Conservation (phyloP, 768 basidiomycete genomes). For the Thelephora ganbajun region DNA sequence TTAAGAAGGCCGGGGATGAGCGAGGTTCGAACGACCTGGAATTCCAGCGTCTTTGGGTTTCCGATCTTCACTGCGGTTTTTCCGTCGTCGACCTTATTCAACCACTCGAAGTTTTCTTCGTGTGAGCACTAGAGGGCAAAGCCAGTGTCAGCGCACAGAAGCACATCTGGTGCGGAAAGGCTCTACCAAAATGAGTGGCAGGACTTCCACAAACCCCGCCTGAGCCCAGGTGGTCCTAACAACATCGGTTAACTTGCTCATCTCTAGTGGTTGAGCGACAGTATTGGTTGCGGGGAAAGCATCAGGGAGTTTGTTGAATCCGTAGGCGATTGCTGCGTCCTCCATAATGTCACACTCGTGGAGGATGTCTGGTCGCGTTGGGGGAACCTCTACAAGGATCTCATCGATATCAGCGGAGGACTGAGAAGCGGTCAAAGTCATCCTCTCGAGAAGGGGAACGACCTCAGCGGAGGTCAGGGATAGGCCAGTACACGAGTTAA, state of each 20-base stretch:
- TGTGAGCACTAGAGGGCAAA: slow-evolving; percentile 67
- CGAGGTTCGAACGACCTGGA: slow-evolving; percentile 95
- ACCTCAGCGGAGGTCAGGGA: slow-evolving; percentile 52
- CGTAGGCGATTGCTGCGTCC: slow-evolving; percentile 94
- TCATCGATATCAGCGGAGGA: slow-evolving; percentile 47
- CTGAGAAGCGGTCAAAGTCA: slow-evolving; percentile 55
- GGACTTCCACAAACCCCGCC: slow-evolving; percentile 91
- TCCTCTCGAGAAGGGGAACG: slow-evolving; percentile 60
- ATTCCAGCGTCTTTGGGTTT: slow-evolving; percentile 95
- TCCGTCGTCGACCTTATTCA: slow-evolving; percentile 78
- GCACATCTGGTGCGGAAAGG: not conserved
- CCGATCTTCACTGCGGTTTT: slow-evolving; percentile 79
- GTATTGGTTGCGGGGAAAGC: slow-evolving; percentile 90
- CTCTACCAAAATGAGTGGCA: slow-evolving; percentile 85
- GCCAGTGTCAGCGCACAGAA: not conserved
- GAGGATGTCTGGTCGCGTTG: slow-evolving; percentile 96
- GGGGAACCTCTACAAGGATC: slow-evolving; percentile 65
- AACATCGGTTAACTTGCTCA: slow-evolving; percentile 83
- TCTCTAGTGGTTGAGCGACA: slow-evolving; percentile 80
- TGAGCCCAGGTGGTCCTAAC: slow-evolving; percentile 84
- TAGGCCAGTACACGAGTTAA: slow-evolving; percentile 93
- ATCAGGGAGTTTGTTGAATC: slow-evolving; percentile 91
- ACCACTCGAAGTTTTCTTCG: slow-evolving; percentile 93
- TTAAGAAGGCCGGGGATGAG: slow-evolving; percentile 93
- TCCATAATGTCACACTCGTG: slow-evolving; percentile 99